Conservation (phyloP, 768 basidiomycete genomes). For the Lactarius sp. region DNA sequence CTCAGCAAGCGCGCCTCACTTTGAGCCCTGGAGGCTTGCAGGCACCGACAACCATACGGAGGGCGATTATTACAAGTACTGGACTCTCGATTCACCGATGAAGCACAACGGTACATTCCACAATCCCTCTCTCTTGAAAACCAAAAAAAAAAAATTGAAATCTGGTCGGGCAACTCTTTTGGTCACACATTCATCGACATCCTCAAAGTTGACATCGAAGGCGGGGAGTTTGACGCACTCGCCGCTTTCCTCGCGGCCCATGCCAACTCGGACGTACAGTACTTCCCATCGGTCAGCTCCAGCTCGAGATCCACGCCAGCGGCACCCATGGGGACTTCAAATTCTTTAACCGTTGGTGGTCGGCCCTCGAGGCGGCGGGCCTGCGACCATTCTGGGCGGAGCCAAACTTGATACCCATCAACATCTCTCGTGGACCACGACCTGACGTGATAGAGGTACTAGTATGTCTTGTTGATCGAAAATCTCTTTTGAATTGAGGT, state of each 20-base stretch:
- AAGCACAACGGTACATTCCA: constrained; percentile 46
- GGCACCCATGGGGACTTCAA: constrained; percentile 37
- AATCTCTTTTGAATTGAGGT: too few relatives aligned
- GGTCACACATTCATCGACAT: constrained; percentile 66
- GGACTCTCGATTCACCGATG: constrained; percentile 61
- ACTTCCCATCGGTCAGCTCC: constrained; percentile 67
- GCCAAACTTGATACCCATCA: constrained; percentile 44
- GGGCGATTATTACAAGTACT: constrained; percentile 46
- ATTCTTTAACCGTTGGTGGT: constrained; percentile 62
- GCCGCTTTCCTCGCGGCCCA: constrained; percentile 41
- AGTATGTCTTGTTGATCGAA: neutral
- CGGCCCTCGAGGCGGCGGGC: constrained; percentile 46
- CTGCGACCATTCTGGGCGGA: constrained; percentile 52
- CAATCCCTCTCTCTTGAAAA: neutral
- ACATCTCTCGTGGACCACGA: constrained; percentile 33
- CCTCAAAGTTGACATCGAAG: constrained; percentile 67
- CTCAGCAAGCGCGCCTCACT: constrained; percentile 39
- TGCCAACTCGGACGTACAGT: neutral
- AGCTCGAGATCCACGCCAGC: constrained; percentile 56
- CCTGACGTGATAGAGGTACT: constrained; percentile 42
- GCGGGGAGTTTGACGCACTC: constrained; percentile 60
- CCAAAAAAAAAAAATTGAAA: neutral
- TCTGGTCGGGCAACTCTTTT: constrained; percentile 21
- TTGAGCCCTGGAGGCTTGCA: constrained; percentile 36
- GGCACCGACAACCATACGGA: constrained; percentile 42